A percentile compares a stretch with the other conserved stretches of the same genome.
These are phyloP conservation scores for Setaria viridis DNA, from an alignment of 202 grass and related monocot genomes.

Conservation along the genomic window DNA sequence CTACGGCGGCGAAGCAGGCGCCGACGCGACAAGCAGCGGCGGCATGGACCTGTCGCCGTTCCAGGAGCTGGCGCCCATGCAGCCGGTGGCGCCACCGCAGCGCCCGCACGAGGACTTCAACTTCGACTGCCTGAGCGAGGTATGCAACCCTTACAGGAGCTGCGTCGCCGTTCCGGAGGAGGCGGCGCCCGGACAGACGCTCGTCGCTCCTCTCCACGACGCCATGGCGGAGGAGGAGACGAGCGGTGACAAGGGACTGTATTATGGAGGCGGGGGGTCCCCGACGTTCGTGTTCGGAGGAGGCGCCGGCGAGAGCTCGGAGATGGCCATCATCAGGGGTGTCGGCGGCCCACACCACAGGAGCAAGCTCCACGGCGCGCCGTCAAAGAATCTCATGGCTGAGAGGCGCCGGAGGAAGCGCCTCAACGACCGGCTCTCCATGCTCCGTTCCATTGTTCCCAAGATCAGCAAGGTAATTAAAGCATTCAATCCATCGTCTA, in stretches of 20 bases:
- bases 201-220: conserved; percentile 20
- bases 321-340: conserved; percentile 22
- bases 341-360: conserved; percentile 28
- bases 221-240: conserved; percentile 44
- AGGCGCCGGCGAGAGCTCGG: conserved; percentile 33
- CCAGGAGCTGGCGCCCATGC: conserved; percentile 15
- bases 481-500: background rate
- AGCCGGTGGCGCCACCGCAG: background rate
- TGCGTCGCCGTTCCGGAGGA: conserved; percentile 1
- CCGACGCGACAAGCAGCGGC: background rate
- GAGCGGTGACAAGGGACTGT: conserved; percentile 11
- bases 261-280: background rate
- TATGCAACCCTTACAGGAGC: conserved; percentile 66
- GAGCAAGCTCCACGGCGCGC: conserved; percentile 56
- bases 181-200: background rate
- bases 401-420: conserved; percentile 88
- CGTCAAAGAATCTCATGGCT: conserved; percentile 95
- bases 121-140: conserved; percentile 82
- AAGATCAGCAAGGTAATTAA: conserved; percentile 79
- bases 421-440: conserved; percentile 94
- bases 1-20: conserved; percentile 49
- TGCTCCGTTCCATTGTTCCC: conserved; percentile 94
- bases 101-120: conserved; percentile 56
- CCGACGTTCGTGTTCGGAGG: conserved; percentile 47
- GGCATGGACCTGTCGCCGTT: conserved; percentile 34